A percentile compares a stretch with the other conserved stretches of the same genome.
These are phyloP conservation scores for Capniomyces stellatus DNA, from an alignment of 371 early-diverging fungal species.

Conservation along the genomic window DNA sequence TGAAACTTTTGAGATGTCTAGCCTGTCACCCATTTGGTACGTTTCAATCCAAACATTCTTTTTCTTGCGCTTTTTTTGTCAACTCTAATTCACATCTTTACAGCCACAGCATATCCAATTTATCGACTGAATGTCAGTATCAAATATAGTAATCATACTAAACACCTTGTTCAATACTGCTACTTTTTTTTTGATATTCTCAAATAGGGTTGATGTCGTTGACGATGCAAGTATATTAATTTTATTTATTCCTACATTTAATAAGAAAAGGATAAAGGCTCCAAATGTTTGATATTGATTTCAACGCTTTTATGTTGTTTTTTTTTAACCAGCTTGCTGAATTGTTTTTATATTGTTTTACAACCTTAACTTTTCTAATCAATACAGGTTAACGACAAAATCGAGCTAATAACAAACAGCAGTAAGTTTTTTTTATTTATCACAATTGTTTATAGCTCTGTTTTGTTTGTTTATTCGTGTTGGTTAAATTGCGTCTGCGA, in stretches of 20 bases:
- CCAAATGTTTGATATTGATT: no score
- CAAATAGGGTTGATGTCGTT: constrained; percentile 1
- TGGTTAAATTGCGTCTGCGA: constrained; percentile 29
- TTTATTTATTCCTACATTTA: no score
- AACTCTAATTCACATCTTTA: no score
- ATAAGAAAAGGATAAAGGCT: no score
- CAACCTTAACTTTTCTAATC: not conserved
- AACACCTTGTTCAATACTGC: not conserved
- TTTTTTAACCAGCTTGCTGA: no score
- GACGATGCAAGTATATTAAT: not conserved
- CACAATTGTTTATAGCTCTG: not conserved
- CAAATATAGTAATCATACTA: no score
- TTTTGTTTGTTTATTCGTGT: not conserved
- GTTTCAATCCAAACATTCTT: constrained; percentile 38
- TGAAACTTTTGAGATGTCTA: constrained; percentile 16
- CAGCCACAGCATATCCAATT: no score
- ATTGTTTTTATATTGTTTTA: not conserved
- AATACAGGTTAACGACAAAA: not conserved
- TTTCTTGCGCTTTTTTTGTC: no score
- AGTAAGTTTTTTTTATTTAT: not conserved
- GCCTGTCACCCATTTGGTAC: constrained; percentile 40
- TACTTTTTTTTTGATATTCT: not conserved
- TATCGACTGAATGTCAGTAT: no score
- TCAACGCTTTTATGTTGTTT: no score
- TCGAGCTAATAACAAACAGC: not conserved